phyloP scores from a whole-genome alignment of 225 moss, liverwort and hornwort species.

The Sphagnum tenellum region DNA sequence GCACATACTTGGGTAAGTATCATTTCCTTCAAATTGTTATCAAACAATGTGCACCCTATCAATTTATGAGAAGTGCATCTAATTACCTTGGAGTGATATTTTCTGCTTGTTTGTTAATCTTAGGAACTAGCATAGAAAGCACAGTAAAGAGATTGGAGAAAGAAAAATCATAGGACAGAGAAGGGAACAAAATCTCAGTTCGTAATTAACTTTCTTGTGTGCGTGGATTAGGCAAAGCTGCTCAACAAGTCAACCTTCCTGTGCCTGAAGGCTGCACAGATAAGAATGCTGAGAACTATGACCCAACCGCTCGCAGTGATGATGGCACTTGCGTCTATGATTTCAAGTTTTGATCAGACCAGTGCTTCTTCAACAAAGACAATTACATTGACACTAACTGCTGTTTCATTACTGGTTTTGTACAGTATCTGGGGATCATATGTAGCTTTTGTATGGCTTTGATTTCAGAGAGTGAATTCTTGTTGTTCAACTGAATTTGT shows the following conservation, averaged over 20 bases:
- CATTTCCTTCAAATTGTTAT: not conserved
- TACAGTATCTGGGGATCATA: too few relatives aligned
- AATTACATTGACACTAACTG: too few relatives aligned
- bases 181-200: not conserved
- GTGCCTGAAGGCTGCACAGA: conserved; percentile 67
- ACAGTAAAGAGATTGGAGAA: not conserved
- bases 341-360: conserved; percentile 35
- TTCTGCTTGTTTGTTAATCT: not conserved
- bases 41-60: not conserved
- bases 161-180: not conserved
- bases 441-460: too few relatives aligned
- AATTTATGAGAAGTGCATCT: not conserved
- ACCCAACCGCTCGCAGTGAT: conserved; percentile 70
- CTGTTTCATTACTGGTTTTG: too few relatives aligned
- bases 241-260: conserved; percentile 18
- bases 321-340: conserved; percentile 68
- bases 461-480: too few relatives aligned
- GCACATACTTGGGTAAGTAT: conserved; percentile 49
- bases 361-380: too few relatives aligned
- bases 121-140: not conserved
- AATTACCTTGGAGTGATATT: not conserved
- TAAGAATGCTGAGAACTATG: conserved; percentile 40
- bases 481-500: too few relatives aligned
- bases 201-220: not conserved
- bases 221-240: conserved; percentile 41